phyloP scores from a whole-genome alignment of 1,284 basidiomycete genomes.

The Bjerkandera adusta region DNA sequence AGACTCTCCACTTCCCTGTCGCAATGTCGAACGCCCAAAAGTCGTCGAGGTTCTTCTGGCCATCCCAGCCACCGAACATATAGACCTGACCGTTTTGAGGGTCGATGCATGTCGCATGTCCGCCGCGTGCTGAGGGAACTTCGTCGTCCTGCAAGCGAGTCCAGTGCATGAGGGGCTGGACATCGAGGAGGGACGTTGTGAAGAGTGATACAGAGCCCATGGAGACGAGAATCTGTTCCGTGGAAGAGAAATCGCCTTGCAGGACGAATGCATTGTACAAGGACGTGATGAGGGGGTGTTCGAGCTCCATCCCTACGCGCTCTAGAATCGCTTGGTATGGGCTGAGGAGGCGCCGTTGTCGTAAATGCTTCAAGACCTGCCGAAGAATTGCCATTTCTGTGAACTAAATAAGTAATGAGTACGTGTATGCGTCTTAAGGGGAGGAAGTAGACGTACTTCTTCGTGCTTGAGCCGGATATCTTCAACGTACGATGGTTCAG shows the following conservation, averaged over 20 bases:
- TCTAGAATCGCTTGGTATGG: slow-evolving; percentile 63
- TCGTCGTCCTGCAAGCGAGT: slow-evolving; percentile 60
- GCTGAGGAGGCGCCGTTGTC: slow-evolving; percentile 69
- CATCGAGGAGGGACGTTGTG: slow-evolving; percentile 52
- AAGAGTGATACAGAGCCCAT: slow-evolving; percentile 57
- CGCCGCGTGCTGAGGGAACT: slow-evolving; percentile 63
- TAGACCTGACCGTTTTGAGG: slow-evolving; percentile 62
- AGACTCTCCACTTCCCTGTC: slow-evolving; percentile 60
- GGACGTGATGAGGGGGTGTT: slow-evolving; percentile 70
- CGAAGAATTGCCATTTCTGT: slow-evolving; percentile 63
- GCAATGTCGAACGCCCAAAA: slow-evolving; percentile 75
- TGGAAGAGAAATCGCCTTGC: slow-evolving; percentile 58
- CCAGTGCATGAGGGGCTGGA: slow-evolving; percentile 59
- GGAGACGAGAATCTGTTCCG: slow-evolving; percentile 54
- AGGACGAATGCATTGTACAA: slow-evolving; percentile 68
- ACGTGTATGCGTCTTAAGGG: not conserved
- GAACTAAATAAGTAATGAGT: slow-evolving; percentile 40
- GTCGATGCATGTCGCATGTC: slow-evolving; percentile 84
- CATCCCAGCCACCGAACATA: slow-evolving; percentile 82
- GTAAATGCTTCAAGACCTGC: slow-evolving; percentile 77
- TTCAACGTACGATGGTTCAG: slow-evolving; percentile 53
- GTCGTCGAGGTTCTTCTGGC: slow-evolving; percentile 70
- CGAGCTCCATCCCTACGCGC: slow-evolving; percentile 55
- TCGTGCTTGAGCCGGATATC: slow-evolving; percentile 50
- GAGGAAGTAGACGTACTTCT: slow-evolving; percentile 44